A percentile compares a stretch with the other conserved stretches of the same genome.
These are phyloP conservation scores for Phycomyces blakesleeanus DNA, from an alignment of 192 early-diverging fungal genomes.

Conservation along the genomic window DNA sequence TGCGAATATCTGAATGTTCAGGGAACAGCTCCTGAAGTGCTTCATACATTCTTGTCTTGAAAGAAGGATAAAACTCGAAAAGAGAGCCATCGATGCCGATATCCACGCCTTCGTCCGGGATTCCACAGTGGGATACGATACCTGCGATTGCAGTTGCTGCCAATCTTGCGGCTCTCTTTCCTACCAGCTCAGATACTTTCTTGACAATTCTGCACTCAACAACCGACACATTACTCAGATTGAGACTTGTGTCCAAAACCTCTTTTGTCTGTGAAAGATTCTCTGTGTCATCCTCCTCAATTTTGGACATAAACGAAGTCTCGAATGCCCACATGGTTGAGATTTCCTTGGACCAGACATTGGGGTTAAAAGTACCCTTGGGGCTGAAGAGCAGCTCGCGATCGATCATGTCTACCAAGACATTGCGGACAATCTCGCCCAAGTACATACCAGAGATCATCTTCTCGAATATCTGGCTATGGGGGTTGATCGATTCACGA, in stretches of 20 bases:
- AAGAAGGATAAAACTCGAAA: constrained; percentile 60
- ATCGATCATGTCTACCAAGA: constrained; percentile 78
- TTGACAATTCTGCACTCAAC: constrained; percentile 80
- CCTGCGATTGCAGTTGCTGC: constrained; percentile 67
- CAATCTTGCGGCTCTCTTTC: constrained; percentile 82
- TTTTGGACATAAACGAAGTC: constrained; percentile 73
- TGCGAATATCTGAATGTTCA: constrained; percentile 14
- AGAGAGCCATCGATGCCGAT: constrained; percentile 70
- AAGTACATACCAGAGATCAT: constrained; percentile 94
- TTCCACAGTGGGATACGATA: constrained; percentile 60
- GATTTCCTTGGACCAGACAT: constrained; percentile 45
- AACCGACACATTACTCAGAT: constrained; percentile 57
- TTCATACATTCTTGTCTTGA: constrained; percentile 66
- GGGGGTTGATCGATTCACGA: constrained; percentile 78
- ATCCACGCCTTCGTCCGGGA: constrained; percentile 47
- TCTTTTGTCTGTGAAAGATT: constrained; percentile 61
- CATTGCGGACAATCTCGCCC: constrained; percentile 82
- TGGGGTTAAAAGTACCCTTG: background rate
- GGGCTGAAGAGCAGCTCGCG: constrained; percentile 67
- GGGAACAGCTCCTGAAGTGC: constrained; percentile 71
- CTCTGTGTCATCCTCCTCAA: constrained; percentile 64
- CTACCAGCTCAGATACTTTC: constrained; percentile 78
- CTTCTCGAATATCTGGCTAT: constrained; percentile 90
- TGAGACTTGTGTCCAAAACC: constrained; percentile 71
- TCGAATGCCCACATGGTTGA: constrained; percentile 75